A percentile compares a stretch with the other conserved stretches of the same genome.
Conservation (phyloP, 208 protist genomes). For the Leishmania martiniquensis region DNA sequence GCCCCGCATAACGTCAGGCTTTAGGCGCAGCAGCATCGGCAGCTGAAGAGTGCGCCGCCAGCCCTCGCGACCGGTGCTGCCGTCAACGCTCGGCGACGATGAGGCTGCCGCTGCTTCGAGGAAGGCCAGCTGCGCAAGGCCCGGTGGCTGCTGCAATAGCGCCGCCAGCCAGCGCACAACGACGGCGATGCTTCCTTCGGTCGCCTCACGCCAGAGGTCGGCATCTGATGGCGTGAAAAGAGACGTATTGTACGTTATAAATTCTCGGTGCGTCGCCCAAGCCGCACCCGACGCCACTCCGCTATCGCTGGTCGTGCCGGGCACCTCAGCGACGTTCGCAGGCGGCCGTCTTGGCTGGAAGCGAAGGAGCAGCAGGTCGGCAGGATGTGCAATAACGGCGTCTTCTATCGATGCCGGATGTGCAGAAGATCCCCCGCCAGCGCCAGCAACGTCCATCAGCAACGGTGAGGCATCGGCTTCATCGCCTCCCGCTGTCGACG, state of each 20-base stretch:
- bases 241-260: conserved; percentile 56
- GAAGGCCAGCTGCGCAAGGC: conserved; percentile 75
- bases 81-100: background rate
- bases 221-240: conserved; percentile 48
- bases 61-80: conserved; percentile 26
- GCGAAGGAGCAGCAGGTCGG: conserved; percentile 60
- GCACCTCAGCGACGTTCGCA: background rate
- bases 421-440: conserved; percentile 1
- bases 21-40: conserved; percentile 54
- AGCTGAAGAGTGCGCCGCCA: conserved; percentile 77
- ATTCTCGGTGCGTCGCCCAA: conserved; percentile 43
- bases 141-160: conserved; percentile 60
- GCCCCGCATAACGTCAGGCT: conserved; percentile 20
- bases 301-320: background rate
- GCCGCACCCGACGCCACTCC: conserved; percentile 11
- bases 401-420: background rate
- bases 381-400: conserved; percentile 37
- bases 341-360: conserved; percentile 21
- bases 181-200: conserved; percentile 42
- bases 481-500: background rate
- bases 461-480: conserved; percentile 7
- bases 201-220: conserved; percentile 72
- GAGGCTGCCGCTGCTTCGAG: conserved; percentile 39
- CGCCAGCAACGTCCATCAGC: conserved; percentile 27
- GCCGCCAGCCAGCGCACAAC: conserved; percentile 50